Conservation (phyloP, 2,329 filamentous ascomycete genomes). For the Penicillium sp. region DNA sequence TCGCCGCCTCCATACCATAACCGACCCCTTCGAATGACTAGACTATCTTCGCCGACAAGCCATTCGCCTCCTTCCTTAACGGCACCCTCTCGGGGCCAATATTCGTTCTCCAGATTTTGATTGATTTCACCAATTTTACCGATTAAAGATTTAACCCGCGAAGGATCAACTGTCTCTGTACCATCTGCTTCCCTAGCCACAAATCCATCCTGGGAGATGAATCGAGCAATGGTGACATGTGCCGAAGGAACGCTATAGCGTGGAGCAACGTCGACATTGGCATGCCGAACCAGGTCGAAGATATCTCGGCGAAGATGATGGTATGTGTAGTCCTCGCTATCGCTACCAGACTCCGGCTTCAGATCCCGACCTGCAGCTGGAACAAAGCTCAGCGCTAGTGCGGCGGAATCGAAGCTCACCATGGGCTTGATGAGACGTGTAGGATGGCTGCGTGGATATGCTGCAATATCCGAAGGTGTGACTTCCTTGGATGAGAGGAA, state of each 20-base stretch:
- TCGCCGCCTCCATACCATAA: conserved; percentile 89
- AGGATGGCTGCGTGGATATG: conserved; percentile 64
- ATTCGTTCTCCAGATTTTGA: conserved; percentile 65
- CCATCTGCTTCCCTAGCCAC: conserved; percentile 35
- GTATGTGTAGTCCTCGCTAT: conserved; percentile 72
- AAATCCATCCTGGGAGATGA: conserved; percentile 65
- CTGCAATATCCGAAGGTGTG: conserved; percentile 51
- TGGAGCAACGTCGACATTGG: conserved; percentile 67
- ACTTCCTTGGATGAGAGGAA: conserved; percentile 40
- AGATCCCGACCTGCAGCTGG: conserved; percentile 67
- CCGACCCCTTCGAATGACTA: conserved; percentile 70
- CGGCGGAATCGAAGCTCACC: conserved; percentile 78
- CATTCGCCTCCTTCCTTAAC: conserved; percentile 64
- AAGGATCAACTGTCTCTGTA: conserved; percentile 40
- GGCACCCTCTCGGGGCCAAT: conserved; percentile 60
- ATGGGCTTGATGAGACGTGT: conserved; percentile 76
- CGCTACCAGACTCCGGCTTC: conserved; percentile 33
- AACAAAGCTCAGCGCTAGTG: conserved; percentile 79
- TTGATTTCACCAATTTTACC: conserved; percentile 73
- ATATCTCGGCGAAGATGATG: conserved; percentile 83
- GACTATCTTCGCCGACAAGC: conserved; percentile 75
- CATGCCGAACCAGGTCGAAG: conserved; percentile 59
- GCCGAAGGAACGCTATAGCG: conserved; percentile 87
- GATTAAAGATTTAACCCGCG: conserved; percentile 64
- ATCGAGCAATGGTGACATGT: conserved; percentile 81